Conservation (phyloP, 805 yeast genomes). For the Cyberlindnera galapagoensis region DNA sequence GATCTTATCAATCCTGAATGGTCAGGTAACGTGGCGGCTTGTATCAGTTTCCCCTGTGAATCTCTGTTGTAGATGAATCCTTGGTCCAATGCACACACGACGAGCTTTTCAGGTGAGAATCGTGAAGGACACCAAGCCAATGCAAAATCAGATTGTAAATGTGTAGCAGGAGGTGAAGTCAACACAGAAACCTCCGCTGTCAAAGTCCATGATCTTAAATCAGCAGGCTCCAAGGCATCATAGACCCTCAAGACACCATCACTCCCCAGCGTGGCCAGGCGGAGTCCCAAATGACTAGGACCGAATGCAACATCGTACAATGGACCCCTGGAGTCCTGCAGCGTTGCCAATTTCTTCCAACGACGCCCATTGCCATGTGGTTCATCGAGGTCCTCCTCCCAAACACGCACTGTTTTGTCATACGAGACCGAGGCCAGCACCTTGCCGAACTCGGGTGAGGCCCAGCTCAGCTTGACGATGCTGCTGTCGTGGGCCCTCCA, state of each 20-base stretch:
- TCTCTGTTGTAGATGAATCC: slow-evolving; percentile 68
- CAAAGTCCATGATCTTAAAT: slow-evolving; percentile 73
- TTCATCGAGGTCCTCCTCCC: slow-evolving; percentile 87
- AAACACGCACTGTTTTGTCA: slow-evolving; percentile 81
- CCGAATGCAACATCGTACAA: slow-evolving; percentile 87
- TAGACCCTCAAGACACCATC: slow-evolving; percentile 84
- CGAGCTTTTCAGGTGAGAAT: slow-evolving; percentile 72
- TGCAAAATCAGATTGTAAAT: slow-evolving; percentile 79
- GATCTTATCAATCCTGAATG: slow-evolving; percentile 84
- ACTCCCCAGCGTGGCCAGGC: slow-evolving; percentile 80
- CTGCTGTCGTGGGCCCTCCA: slow-evolving; percentile 96
- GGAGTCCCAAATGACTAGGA: slow-evolving; percentile 75
- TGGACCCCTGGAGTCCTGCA: slow-evolving; percentile 86
- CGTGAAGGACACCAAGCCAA: slow-evolving; percentile 89
- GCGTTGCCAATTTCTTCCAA: slow-evolving; percentile 69
- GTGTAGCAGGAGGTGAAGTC: slow-evolving; percentile 66
- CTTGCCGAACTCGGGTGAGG: slow-evolving; percentile 90
- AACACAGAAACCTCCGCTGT: slow-evolving; percentile 65
- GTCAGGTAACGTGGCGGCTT: slow-evolving; percentile 66
- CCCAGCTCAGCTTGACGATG: slow-evolving; percentile 81
- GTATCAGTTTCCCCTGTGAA: slow-evolving; percentile 42
- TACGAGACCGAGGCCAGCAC: slow-evolving; percentile 82
- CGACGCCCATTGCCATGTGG: slow-evolving; percentile 71
- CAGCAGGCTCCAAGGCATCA: slow-evolving; percentile 87
- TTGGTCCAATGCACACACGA: slow-evolving; percentile 80